These are phyloP conservation scores for Aspergillus tanneri DNA, from an alignment of 2,329 filamentous ascomycete genomes.

Conservation along the genomic window DNA sequence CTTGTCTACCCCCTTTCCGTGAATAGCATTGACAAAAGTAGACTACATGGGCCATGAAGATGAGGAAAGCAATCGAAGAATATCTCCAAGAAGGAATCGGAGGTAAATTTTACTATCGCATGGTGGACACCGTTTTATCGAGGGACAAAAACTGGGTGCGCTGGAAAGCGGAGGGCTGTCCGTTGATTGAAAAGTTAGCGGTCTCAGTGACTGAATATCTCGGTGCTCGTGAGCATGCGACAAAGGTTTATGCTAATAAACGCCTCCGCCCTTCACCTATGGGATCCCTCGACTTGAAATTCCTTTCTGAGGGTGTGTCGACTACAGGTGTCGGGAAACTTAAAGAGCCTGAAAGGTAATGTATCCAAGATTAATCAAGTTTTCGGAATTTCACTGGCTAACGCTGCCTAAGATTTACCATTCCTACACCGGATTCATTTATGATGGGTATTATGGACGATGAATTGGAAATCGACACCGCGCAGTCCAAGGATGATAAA, in stretches of 20 bases:
- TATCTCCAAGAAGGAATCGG: slow-evolving; percentile 80
- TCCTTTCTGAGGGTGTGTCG: slow-evolving; percentile 67
- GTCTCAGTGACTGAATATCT: slow-evolving; percentile 68
- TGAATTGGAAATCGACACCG: slow-evolving; percentile 84
- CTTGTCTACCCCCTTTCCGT: neutral
- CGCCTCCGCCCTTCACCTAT: slow-evolving; percentile 67
- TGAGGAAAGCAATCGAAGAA: slow-evolving; percentile 73
- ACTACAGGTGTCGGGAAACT: slow-evolving; percentile 66
- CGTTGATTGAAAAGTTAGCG: slow-evolving; percentile 74
- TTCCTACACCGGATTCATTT: slow-evolving; percentile 70
- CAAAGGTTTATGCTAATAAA: slow-evolving; percentile 67
- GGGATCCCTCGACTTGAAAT: slow-evolving; percentile 73
- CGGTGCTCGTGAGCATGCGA: slow-evolving; percentile 65
- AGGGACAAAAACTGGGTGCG: slow-evolving; percentile 98
- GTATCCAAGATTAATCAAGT: neutral
- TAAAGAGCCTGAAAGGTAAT: slow-evolving; percentile 59
- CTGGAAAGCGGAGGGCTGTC: slow-evolving; percentile 96
- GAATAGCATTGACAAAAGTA: slow-evolving; percentile 37
- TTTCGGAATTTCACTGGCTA: slow-evolving; percentile 8
- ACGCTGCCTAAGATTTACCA: slow-evolving; percentile 53
- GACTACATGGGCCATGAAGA: slow-evolving; percentile 80
- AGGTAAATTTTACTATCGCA: slow-evolving; percentile 90
- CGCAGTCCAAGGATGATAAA: slow-evolving; percentile 62
- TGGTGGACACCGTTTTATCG: slow-evolving; percentile 93
- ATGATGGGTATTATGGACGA: slow-evolving; percentile 72